phyloP scores from a whole-genome alignment of 2,329 filamentous ascomycete species.

The Fusarium camptoceras region DNA sequence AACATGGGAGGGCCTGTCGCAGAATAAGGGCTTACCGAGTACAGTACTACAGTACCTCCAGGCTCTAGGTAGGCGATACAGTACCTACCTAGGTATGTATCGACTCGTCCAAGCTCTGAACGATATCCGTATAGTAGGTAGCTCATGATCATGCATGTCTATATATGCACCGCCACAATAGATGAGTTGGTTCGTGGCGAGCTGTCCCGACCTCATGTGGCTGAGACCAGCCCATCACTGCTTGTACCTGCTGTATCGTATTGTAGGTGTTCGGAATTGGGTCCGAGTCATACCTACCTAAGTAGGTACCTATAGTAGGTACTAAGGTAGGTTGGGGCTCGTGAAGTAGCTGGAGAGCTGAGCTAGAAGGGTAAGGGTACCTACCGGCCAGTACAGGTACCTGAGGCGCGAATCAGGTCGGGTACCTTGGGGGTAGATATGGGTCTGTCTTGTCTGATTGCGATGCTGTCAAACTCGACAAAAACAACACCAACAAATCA shows the following conservation, averaged over 20 bases:
- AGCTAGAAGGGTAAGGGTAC: slow-evolving; percentile 11
- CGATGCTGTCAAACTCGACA: slow-evolving; percentile 40
- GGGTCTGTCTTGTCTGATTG: slow-evolving; percentile 40
- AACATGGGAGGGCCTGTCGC: slow-evolving; percentile 20
- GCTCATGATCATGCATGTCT: neutral
- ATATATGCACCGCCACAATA: slow-evolving; percentile 36
- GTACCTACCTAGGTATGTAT: too few species aligned
- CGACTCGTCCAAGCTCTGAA: neutral
- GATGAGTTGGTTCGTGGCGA: slow-evolving; percentile 22
- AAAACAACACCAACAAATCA: slow-evolving; percentile 36
- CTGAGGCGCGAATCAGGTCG: slow-evolving; percentile 34
- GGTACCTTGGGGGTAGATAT: slow-evolving; percentile 8
- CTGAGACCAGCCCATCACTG: slow-evolving; percentile 16
- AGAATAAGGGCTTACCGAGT: neutral
- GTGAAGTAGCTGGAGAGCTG: neutral
- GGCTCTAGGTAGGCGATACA: too few species aligned
- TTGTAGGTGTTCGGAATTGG: slow-evolving; percentile 4
- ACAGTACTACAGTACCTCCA: neutral
- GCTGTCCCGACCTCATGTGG: slow-evolving; percentile 12
- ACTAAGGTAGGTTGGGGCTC: too few species aligned
- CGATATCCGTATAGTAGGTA: neutral
- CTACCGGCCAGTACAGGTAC: slow-evolving; percentile 1
- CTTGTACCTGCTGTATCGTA: neutral
- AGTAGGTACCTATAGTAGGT: too few species aligned
- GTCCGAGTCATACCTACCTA: slow-evolving; percentile 5